Percentiles rank a stretch among this genome's conserved stretches.
Conservation (phyloP, 768 basidiomycete genomes). For the Mycena amicta region DNA sequence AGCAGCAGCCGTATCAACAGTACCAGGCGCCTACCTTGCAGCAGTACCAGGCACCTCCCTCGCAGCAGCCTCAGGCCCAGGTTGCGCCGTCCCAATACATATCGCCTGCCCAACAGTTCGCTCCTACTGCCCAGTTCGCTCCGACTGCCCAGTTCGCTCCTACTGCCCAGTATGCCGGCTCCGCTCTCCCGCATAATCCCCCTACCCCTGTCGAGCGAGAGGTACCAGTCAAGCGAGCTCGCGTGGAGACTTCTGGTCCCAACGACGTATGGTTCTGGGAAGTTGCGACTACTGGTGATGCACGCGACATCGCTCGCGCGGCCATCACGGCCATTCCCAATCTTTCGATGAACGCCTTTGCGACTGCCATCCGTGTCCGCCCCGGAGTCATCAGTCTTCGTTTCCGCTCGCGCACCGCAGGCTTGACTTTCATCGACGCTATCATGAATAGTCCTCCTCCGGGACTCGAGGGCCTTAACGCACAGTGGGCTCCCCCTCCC, state of each 20-base stretch:
- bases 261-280: conserved; percentile 7
- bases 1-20: neutral
- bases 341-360: neutral
- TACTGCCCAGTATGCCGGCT: too few species aligned
- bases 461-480: neutral
- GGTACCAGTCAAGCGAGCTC: neutral
- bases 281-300: conserved; percentile 1
- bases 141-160: conserved; percentile 44
- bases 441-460: neutral
- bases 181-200: conserved; percentile 39
- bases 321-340: neutral
- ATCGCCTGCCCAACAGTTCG: neutral
- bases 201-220: conserved; percentile 36
- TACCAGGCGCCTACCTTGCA: neutral
- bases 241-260: too few species aligned
- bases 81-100: neutral
- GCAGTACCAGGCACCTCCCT: too few species aligned
- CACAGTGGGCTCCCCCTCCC: neutral
- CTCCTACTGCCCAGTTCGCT: neutral
- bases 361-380: conserved; percentile 3
- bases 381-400: conserved; percentile 3
- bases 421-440: neutral
- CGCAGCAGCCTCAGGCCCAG: too few species aligned
- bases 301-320: conserved; percentile 2
- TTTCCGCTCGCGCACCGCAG: neutral